These are phyloP conservation scores for Quercus mongolica DNA, from an alignment of 306 rosid genomes.

Conservation along the genomic window DNA sequence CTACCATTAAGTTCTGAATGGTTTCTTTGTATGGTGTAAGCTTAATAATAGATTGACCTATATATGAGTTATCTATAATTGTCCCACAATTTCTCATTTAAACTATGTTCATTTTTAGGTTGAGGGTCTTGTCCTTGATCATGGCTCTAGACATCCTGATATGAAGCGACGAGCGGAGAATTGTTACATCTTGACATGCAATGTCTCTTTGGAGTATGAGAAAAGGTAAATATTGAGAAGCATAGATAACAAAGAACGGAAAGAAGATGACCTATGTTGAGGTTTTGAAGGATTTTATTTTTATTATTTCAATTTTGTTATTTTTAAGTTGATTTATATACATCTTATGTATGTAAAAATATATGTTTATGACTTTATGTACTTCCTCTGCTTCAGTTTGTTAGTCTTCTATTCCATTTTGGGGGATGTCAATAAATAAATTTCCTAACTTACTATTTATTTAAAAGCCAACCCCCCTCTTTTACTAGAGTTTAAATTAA, in stretches of 20 bases:
- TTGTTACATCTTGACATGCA: constrained; percentile 78
- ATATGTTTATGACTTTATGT: not conserved
- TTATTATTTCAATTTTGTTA: not conserved
- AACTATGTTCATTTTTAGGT: constrained; percentile 45
- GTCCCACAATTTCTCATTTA: constrained; percentile 5
- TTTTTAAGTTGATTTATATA: not conserved
- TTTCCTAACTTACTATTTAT: no score
- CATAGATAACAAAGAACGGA: not conserved
- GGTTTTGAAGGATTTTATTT: not conserved
- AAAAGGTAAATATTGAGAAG: constrained; percentile 56
- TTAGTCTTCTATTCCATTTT: no score
- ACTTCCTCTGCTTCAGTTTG: no score
- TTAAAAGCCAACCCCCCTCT: no score
- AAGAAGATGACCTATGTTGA: not conserved
- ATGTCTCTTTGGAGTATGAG: constrained; percentile 92
- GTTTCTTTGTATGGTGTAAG: not conserved
- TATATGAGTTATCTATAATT: not conserved
- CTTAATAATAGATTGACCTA: not conserved
- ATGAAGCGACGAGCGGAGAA: constrained; percentile 96
- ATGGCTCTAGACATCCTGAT: constrained; percentile 99
- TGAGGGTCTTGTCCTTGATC: constrained; percentile 99
- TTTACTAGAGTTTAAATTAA: no score
- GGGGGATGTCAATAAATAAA: no score
- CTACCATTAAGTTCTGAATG: not conserved
- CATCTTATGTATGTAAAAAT: not conserved